Evolutionary conservation across 2,329 filamentous ascomycete genomes (phyloP), one percentile per base, ranked within the genome.

Genomic region (Macrophomina phaseolina): DNA sequence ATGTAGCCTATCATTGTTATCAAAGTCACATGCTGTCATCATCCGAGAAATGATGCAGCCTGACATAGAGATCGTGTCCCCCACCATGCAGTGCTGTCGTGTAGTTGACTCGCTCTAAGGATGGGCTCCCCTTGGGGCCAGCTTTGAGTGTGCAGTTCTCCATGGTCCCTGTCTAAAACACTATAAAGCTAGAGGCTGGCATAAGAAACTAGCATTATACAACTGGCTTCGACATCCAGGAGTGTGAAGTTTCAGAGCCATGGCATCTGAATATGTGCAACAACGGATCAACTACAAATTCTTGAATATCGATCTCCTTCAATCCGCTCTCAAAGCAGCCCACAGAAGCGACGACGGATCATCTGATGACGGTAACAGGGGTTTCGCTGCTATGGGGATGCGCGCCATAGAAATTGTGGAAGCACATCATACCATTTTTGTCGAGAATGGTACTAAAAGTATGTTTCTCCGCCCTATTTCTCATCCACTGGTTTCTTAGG

Each of bases 301-400:
- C 34, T 5, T 18, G 14, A 11, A 64, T 14, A 6, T 34, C 62
- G 55, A 49, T 18, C 28, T 51, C 5, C 52, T 68, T 18, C 14
- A 38, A 16, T 64, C 40, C 14, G 67, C 67, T 68, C 67, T 68
- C 14, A 61, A 18, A 28, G 64, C 67, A 67, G 67, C 67, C 18
- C 64, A 68, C 52, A 36, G 63, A 45, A 60, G 48, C 18, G 56
- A 60, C 4, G n/a, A 68, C 12, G 55, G 45, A 12, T 14, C 23
- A 45, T 66, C 64, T n/a, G 42, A 51, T 60, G 63, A 68, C 32
- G 55, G 67, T 18, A 68, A 68, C 36, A 67, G 67, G 38, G 65
- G 56, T 6, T 30, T 67, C 28, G 56, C 65, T 28, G 46, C 30
- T 2, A 36, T 67, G 16, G 65, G 65, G 7, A 4, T 34, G 12